Percentiles rank a stretch among this genome's conserved stretches.
Conservation (phyloP, 306 rosid genomes). For the Biancaea sappan region DNA sequence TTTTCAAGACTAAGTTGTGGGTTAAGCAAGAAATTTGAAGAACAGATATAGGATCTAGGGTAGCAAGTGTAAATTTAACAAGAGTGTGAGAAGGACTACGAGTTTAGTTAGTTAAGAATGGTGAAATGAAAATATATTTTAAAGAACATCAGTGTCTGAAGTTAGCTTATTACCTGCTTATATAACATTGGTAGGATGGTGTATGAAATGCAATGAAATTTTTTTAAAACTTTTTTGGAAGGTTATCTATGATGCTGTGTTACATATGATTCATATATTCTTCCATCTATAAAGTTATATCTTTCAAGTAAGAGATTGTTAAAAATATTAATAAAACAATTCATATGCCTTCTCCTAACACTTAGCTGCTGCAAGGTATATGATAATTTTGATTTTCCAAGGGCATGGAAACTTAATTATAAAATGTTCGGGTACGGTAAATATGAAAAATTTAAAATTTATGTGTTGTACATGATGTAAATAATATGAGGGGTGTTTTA, state of each 20-base stretch:
- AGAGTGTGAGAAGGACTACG: not conserved
- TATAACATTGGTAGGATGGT: not conserved
- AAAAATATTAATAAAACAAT: too few species aligned
- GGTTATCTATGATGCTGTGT: not conserved
- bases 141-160: not conserved
- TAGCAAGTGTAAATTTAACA: not conserved
- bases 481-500: too few species aligned
- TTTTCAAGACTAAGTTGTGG: not conserved
- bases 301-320: not conserved
- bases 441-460: too few species aligned
- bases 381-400: too few species aligned
- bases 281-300: not conserved
- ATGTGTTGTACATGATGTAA: too few species aligned
- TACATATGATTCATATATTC: too few species aligned
- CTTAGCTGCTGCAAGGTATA: not conserved
- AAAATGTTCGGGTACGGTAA: too few species aligned
- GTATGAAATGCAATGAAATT: not conserved
- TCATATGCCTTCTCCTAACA: not conserved
- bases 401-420: too few species aligned
- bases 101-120: not conserved
- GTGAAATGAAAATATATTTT: not conserved
- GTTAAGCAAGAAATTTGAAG: not conserved
- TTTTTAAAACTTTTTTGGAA: not conserved
- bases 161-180: not conserved
- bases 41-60: not conserved